These are phyloP conservation scores for Podaxis sp. DNA, from an alignment of 768 basidiomycete genomes.

Conservation along the genomic window DNA sequence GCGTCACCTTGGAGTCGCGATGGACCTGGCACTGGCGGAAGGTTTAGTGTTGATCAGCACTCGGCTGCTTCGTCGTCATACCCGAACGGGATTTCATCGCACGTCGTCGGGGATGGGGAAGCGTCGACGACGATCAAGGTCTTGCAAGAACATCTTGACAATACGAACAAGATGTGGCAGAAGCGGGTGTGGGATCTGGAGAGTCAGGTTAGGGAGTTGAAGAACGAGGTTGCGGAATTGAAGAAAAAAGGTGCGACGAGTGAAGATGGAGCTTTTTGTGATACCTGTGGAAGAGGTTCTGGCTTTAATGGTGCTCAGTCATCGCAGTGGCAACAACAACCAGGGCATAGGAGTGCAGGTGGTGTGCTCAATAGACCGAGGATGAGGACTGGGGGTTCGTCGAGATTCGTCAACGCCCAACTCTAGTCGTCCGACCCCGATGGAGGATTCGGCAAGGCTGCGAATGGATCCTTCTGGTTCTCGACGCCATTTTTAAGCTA, in stretches of 20 bases:
- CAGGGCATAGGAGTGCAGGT: constrained; percentile 15
- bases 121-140: constrained; percentile 41
- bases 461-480: neutral
- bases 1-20: constrained; percentile 12
- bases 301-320: neutral
- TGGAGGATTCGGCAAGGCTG: neutral
- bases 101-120: neutral
- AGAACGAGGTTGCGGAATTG: constrained; percentile 63
- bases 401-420: constrained; percentile 60
- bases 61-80: constrained; percentile 1
- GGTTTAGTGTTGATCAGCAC: constrained; percentile 3
- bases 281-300: constrained; percentile 51
- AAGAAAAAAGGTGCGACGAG: constrained; percentile 27
- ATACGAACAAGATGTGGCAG: constrained; percentile 66
- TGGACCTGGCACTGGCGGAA: neutral
- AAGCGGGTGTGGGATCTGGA: constrained; percentile 75
- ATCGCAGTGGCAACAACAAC: neutral
- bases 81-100: neutral
- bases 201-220: constrained; percentile 68
- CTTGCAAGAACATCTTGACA: constrained; percentile 61
- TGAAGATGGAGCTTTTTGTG: constrained; percentile 46
- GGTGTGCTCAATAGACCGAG: constrained; percentile 64
- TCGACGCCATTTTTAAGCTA: neutral
- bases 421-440: constrained; percentile 24
- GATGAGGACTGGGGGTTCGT: constrained; percentile 61